Evolutionary conservation across 1,284 basidiomycete genomes (phyloP), one percentile per base, ranked within the genome.

Genomic region (Neolentinus lepideus): DNA sequence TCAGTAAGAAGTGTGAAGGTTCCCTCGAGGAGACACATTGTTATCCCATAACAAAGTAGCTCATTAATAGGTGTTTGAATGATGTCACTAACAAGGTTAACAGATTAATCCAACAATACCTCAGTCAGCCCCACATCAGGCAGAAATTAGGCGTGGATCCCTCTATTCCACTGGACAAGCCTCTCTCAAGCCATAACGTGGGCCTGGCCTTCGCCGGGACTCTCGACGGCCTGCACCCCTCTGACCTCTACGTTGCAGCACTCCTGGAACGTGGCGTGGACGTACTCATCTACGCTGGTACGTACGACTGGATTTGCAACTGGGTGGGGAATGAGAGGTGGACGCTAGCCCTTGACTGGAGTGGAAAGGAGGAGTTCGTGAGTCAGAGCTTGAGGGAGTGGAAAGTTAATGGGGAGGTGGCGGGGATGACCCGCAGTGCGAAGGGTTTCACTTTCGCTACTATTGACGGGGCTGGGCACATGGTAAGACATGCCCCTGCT

Each of bases 251-350:
- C 63, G 73, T 90, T 52, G 74, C 80, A 2, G 79, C 73, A 1
- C 75, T 92, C 38, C 77, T 92, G 14, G 88, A 92, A 62, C 78
- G 86, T 21, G 81, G 80, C 4, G 72, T 92, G 21, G 70, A 78
- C 2, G 81, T 85, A 1, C 75, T 92, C 16, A 81, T 90, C 57
- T 89, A 89, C 58, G 84, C 82, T 2, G 86, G 86, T 1, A 74
- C 74, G 8, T 79, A 81, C 55, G 85, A 88, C 65, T 85, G 75
- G 72, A 81, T 85, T 57, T 87, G 84, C 63, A 88, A 87, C 66
- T 83, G 82, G 74, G 65, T 87, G 12, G 84, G 80, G 3, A 88
- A 88, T 62, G 77, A 83, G 60, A 67, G 73, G 14, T 84, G 81
- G 82, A 79, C 80, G 29, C 65, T 76, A 53, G 62, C 63, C 2